Base-by-base conservation (phyloP, 306 rosid genomes). In the Acacia crassicarpa region DNA sequence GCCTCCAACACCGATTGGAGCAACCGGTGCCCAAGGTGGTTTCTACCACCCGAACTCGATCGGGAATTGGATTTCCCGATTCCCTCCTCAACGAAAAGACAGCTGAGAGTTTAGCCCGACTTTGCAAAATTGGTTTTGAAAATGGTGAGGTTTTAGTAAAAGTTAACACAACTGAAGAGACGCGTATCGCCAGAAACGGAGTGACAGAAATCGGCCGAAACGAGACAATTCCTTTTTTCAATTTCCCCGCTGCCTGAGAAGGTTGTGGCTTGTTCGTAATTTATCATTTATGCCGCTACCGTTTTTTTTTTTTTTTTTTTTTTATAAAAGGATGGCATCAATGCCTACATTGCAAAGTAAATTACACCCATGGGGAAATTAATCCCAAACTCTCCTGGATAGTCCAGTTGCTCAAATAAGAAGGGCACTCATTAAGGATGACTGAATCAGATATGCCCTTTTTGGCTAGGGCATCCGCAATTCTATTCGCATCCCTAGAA, bases 1-100 rank as follows among this genome's bases (percentile, higher is more conserved):
- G 93, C 67, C 85, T 74, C n/a, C 82, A 70, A 58, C 77, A 63
- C 86, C 80, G 78, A 82, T 76, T 82, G 38, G 70, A 20, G 65
- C 9, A 72, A 56, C 62, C 44, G 59, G 6, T 44, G 56, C 58
- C 56, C 54, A 22, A 76, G 66, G 59, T 5, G 25, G 4, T 48
- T 46, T 61, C 14, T n/a, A 32, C 10, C 9, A 67, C 40, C 63
- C 38, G 35, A 9, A 49, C 38, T 71, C 33, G 19, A 25, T 14
- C 33, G 43, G 27, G n/a, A 38, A 22, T 45, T 33, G 59, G 17
- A 53, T 65, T 78, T 45, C 68, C 23, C 83, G 48, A 82, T 45
- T 76, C 58, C 74, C 65, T 63, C 74, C 41, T 7, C 51, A 6
- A 19, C 8, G 2, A 19, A 40, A 53, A n/a, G 41, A 15, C 2